A percentile compares a stretch with the other conserved stretches of the same genome.
These are phyloP conservation scores for Microsporum audouinii DNA, from an alignment of 2,329 filamentous ascomycete species.

Conservation along the genomic window DNA sequence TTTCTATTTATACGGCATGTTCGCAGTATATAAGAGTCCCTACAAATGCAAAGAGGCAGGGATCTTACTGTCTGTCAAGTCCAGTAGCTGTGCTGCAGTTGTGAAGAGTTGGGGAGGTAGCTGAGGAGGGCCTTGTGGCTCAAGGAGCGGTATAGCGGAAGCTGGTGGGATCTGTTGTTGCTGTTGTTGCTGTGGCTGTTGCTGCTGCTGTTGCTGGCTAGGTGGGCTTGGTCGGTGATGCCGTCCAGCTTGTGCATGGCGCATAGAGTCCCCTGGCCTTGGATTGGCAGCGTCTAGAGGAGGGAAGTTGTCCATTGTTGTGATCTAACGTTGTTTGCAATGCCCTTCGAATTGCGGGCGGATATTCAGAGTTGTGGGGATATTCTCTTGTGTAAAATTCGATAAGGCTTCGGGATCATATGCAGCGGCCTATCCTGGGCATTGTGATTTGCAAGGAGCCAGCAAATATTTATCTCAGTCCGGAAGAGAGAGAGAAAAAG, in stretches of 20 bases:
- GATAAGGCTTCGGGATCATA: neutral
- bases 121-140: slow-evolving; percentile 31
- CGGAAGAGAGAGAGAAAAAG: neutral
- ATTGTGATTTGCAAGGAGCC: neutral
- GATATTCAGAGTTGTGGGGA: neutral
- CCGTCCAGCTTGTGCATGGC: slow-evolving; percentile 1
- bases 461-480: neutral
- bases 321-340: neutral
- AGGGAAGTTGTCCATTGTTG: slow-evolving; percentile 5
- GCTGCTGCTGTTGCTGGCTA: slow-evolving; percentile 21
- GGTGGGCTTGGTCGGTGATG: slow-evolving; percentile 7
- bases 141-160: slow-evolving; percentile 15
- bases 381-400: neutral
- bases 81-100: slow-evolving; percentile 86
- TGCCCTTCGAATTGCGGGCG: neutral
- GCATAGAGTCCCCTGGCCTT: neutral
- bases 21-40: neutral
- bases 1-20: neutral
- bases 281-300: neutral
- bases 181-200: slow-evolving; percentile 15
- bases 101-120: slow-evolving; percentile 87
- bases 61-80: slow-evolving; percentile 81
- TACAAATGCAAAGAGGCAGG: neutral
- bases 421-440: neutral
- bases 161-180: slow-evolving; percentile 2